Evolutionary conservation across 192 early-diverging fungal species (phyloP).

Genomic region (Backusella morwellensis): DNA sequence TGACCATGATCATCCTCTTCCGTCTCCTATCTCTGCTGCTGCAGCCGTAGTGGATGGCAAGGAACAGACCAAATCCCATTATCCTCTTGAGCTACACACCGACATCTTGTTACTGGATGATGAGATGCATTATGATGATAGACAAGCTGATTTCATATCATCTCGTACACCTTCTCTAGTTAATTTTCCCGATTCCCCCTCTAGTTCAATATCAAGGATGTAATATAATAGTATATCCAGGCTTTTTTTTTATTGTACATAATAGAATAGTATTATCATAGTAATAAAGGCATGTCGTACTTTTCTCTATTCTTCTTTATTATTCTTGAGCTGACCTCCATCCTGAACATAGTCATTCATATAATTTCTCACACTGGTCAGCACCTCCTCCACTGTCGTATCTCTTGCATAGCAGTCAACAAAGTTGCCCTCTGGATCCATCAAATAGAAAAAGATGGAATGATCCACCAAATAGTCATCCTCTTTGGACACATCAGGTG

Average conservation of each 20-base stretch:
- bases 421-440: conserved; percentile 89
- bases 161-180: conserved; percentile 13
- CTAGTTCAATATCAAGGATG: not conserved
- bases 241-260: not conserved
- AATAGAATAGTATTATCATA: not conserved
- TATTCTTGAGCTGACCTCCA: conserved; percentile 33
- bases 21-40: not conserved
- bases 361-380: conserved; percentile 52
- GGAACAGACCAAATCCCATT: not conserved
- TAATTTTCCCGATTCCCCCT: not conserved
- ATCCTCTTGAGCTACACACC: not conserved
- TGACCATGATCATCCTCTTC: not conserved
- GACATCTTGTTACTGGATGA: not conserved
- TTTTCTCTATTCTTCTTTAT: not conserved
- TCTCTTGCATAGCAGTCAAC: conserved; percentile 90
- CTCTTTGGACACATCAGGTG: conserved; percentile 73
- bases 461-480: conserved; percentile 98
- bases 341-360: conserved; percentile 41
- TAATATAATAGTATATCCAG: not conserved
- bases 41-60: not conserved
- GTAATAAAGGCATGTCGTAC: not conserved
- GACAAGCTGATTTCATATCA: not conserved
- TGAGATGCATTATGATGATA: not conserved
- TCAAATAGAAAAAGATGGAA: conserved; percentile 97
- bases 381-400: conserved; percentile 61